Conservation (phyloP, 768 basidiomycete genomes). For the Russula emetica region DNA sequence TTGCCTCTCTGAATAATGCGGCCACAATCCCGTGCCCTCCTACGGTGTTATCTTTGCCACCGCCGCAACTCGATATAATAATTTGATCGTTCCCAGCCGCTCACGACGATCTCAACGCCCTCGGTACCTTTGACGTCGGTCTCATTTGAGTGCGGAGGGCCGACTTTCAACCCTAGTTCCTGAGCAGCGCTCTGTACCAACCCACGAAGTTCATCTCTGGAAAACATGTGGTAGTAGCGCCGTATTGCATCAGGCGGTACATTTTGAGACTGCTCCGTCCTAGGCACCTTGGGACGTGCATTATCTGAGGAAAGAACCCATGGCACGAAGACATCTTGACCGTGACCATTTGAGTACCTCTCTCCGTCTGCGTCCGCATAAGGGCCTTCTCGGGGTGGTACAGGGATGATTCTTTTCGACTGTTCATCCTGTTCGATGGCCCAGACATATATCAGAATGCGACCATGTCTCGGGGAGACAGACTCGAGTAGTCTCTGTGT, state of each 20-base stretch:
- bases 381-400: slow-evolving; percentile 28
- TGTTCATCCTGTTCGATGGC: slow-evolving; percentile 87
- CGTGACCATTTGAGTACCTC: slow-evolving; percentile 44
- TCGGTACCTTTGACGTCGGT: slow-evolving; percentile 21
- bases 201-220: slow-evolving; percentile 64
- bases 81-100: slow-evolving; percentile 87
- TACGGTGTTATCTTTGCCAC: slow-evolving; percentile 41
- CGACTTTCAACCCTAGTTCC: slow-evolving; percentile 52
- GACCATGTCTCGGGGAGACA: slow-evolving; percentile 65
- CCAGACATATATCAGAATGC: slow-evolving; percentile 93
- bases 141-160: slow-evolving; percentile 31
- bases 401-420: slow-evolving; percentile 67
- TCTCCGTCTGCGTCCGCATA: slow-evolving; percentile 30
- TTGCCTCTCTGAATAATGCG: slow-evolving; percentile 18
- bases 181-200: slow-evolving; percentile 62
- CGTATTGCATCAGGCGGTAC: slow-evolving; percentile 53
- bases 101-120: slow-evolving; percentile 65
- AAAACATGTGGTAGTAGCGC: slow-evolving; percentile 96
- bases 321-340: slow-evolving; percentile 85
- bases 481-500: slow-evolving; percentile 56
- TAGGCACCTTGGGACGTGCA: slow-evolving; percentile 27
- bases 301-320: slow-evolving; percentile 61
- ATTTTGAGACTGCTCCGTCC: slow-evolving; percentile 27
- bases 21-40: background rate
- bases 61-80: slow-evolving; percentile 74